Percentiles rank a stretch among this genome's conserved stretches.
These are phyloP conservation scores for Bipolaris bicolor DNA, from an alignment of 2,329 filamentous ascomycete genomes.

Conservation along the genomic window DNA sequence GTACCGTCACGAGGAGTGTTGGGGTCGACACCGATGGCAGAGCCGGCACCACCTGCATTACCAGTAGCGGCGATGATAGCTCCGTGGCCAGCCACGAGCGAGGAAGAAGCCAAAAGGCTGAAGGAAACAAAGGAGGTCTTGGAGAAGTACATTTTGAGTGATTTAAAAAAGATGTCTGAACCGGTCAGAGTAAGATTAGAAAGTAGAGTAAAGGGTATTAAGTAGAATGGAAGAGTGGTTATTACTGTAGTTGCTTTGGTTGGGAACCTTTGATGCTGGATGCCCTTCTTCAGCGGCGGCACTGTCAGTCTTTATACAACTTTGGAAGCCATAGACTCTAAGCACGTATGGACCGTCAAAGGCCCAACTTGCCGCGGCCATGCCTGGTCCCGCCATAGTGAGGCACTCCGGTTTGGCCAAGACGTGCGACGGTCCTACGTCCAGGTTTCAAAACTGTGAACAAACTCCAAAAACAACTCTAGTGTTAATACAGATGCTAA, in stretches of 20 bases:
- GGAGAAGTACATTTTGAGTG: constrained; percentile 51
- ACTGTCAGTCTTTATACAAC: constrained; percentile 37
- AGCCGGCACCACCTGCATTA: constrained; percentile 61
- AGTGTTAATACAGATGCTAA: constrained; percentile 17
- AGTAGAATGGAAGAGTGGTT: constrained; percentile 35
- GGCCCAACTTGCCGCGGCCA: constrained; percentile 13
- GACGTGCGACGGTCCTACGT: constrained; percentile 25
- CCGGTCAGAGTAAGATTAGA: constrained; percentile 43
- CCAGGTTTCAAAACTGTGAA: constrained; percentile 22
- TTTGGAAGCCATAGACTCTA: not conserved
- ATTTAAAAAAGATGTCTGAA: constrained; percentile 38
- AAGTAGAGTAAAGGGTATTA: constrained; percentile 32
- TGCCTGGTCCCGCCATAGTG: constrained; percentile 22
- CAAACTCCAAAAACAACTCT: constrained; percentile 22
- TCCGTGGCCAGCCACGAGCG: constrained; percentile 66
- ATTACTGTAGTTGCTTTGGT: constrained; percentile 45
- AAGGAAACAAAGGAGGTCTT: constrained; percentile 50
- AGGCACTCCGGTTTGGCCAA: constrained; percentile 41
- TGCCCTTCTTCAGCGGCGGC: constrained; percentile 32
- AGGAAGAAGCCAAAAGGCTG: constrained; percentile 60
- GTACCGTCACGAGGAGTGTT: constrained; percentile 68
- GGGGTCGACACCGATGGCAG: constrained; percentile 60
- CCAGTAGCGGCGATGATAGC: constrained; percentile 66
- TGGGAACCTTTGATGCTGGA: constrained; percentile 45
- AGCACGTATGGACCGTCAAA: not conserved